Base-by-base conservation (phyloP, 805 yeast genomes). In the Yarrowia yakushimensis region DNA sequence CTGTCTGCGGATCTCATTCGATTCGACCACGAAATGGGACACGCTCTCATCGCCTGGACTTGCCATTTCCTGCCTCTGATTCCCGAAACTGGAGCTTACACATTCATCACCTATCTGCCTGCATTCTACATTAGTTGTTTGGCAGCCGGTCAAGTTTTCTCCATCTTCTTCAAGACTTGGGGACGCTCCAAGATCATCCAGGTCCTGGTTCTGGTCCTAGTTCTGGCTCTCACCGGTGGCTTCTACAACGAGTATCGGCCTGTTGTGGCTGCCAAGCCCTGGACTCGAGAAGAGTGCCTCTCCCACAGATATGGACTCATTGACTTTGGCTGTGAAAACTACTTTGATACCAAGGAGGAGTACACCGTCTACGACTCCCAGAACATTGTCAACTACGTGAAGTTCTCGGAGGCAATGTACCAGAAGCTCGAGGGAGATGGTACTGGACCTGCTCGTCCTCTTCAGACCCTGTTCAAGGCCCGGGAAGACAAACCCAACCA, bases 101-200 rank as follows among this genome's bases (percentile, higher is more conserved):
- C 87, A 73, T 88, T 90, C 75, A 77, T 88, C 71, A 96, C 89
- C 73, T 90, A 90, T 71, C 73, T 90, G 67, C 96, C 96, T 65
- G 87, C 96, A 0, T 81, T 86, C 60, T 90, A 88, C 75, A 88
- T 90, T 72, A 87, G 86, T 50, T 77, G 86, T 55, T 76, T 86
- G 66, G 85, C 85, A 0, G 76, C 85, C 61, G 88, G 86, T 3
- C 88, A 83, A 65, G 77, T 81, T 62, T 75, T 85, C 52, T 88
- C 86, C 66, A 74, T 84, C 62, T 66, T 82, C 33, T 80, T 77
- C n/a, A 69, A 74, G 18, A 33, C 20, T 4, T 48, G 41, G 4
- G 43, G 39, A 1, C 28, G 50, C 0, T 18, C 43, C 4, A 27
- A 15, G 23, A 17, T 30, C 2, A 13, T 39, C 11, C 50, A 31